Evolutionary conservation across 345 rosid species (phyloP).

Genomic region (Eucalyptus shirleyi): DNA sequence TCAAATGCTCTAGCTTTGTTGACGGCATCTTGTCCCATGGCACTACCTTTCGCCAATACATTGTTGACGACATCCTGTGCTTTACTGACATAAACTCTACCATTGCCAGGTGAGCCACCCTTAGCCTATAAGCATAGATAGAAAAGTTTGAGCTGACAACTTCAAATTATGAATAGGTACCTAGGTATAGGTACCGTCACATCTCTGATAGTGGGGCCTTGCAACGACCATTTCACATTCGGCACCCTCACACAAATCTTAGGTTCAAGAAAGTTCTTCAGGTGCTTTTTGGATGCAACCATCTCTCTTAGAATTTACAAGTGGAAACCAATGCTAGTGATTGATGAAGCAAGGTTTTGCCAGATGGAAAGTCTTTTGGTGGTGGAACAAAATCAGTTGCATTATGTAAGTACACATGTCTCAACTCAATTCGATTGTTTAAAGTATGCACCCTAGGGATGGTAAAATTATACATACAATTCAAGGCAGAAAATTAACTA

Average conservation of each 20-base stretch:
- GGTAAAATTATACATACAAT: not conserved
- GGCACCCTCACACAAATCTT: not conserved
- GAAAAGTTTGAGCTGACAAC: not conserved
- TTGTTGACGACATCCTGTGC: constrained; percentile 82
- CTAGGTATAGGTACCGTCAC: not conserved
- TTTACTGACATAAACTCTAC: constrained; percentile 60
- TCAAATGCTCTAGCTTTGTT: constrained; percentile 94
- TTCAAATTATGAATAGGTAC: not conserved
- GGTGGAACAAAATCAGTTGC: not conserved
- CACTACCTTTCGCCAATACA: constrained; percentile 81
- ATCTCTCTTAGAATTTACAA: not conserved
- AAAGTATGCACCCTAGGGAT: not conserved
- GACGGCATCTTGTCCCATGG: constrained; percentile 82
- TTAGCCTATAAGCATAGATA: constrained; percentile 27
- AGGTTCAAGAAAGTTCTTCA: not conserved
- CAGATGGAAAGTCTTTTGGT: not conserved
- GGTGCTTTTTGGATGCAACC: not conserved
- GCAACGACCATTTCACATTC: not conserved
- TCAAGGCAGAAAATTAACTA: not conserved
- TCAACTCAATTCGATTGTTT: not conserved
- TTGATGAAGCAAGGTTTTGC: not conserved
- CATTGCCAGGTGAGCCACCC: constrained; percentile 29
- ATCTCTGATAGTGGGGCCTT: not conserved
- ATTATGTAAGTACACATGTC: not conserved
- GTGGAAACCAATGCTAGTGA: not conserved